Evolutionary conservation across 2,329 filamentous ascomycete species (phyloP), one percentile per base, ranked within the genome.

Genomic region (Xylariaceae sp.): DNA sequence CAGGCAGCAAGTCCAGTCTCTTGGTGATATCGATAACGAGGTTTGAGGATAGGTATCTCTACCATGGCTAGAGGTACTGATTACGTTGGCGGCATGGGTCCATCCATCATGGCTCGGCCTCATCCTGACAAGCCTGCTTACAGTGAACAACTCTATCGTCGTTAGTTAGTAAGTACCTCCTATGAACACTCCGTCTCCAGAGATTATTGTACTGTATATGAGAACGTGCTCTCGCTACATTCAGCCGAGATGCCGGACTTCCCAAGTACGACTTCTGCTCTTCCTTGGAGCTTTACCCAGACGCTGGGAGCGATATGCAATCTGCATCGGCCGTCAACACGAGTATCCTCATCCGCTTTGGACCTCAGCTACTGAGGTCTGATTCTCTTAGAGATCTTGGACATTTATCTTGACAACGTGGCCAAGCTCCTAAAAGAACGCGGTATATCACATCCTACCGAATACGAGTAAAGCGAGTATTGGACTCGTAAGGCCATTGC

Each of bases 391-490:
- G 2, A 13, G 11, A 35, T n/a, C n/a, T 11, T 48, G 51, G 6
- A 37, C 39, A 18, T 51, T 23, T 9, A 37, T 15, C 10, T 15
- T 15, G 10, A 42, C 23, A 18, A 13, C 2, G 53, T 47, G 39
- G 34, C 11, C 47, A 34, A 5, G n/a, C 8, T 2, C 30, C 1
- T 13, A 10, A 5, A 34, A 50, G 15, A 39, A 37, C 11, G 8
- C 34, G 23, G 50, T 13, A 48, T 52, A 18, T 35, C 18, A 11
- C 7, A 18, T 48, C 23, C 47, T 2, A 51, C 13, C 35, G 51
- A 53, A 60, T 45, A 57, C 48, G 51, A 62, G 47, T 17, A n/a
- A 13, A 34, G n/a, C 7, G 39, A 55, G 15, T 51, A 11, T 52
- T 8, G 18, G 9, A n/a, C 15, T 35, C 11, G 42, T 39, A 30